Conservation (phyloP, 192 early-diverging fungal species). For the Mortierella claussenii region DNA sequence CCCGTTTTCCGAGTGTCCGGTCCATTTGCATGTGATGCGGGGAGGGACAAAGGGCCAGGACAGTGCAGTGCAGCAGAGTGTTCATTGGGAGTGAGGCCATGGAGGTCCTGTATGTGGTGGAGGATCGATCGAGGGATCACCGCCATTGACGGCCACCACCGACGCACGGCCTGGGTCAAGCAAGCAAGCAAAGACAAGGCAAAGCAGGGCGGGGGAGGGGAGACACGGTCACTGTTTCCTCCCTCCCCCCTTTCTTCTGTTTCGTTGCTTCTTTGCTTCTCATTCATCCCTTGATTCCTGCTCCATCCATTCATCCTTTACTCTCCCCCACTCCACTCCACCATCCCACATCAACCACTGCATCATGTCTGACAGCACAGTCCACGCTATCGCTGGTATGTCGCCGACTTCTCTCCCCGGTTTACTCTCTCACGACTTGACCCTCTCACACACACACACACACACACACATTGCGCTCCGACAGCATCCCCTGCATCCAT, state of each 20-base stretch:
- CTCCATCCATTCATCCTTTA: slow-evolving; percentile 2
- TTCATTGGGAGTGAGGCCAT: too few species aligned
- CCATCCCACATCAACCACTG: too few species aligned
- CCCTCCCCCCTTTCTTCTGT: neutral
- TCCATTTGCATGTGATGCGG: slow-evolving; percentile 16
- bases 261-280: neutral
- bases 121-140: neutral
- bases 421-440: too few species aligned
- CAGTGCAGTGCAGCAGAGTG: neutral
- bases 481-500: too few species aligned
- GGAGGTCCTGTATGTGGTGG: neutral
- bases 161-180: too few species aligned
- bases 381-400: slow-evolving; percentile 71
- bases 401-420: too few species aligned
- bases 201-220: too few species aligned
- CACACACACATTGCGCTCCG: too few species aligned
- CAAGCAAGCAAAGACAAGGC: too few species aligned
- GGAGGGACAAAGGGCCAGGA: neutral
- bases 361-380: slow-evolving; percentile 72
- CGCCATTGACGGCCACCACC: neutral
- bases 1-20: too few species aligned
- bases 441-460: too few species aligned
- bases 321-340: slow-evolving; percentile 22
- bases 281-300: neutral
- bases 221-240: neutral